Base-by-base conservation (phyloP, 140 eudicot genomes). In the Senecio squalidus region DNA sequence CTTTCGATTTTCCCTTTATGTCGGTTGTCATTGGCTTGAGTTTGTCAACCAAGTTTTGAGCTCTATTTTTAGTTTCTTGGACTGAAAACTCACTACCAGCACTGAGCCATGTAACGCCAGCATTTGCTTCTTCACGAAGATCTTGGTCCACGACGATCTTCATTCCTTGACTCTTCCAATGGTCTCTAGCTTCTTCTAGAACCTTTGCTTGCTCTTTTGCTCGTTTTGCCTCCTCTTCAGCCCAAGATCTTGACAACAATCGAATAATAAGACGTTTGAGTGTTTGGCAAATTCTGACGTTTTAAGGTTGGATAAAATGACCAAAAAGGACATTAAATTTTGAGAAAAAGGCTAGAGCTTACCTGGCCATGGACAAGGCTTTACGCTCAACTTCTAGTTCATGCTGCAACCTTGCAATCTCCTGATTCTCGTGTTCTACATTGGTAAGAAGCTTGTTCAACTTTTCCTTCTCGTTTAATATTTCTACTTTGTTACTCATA, bases 331-430 rank as follows among this genome's bases (percentile, higher is more conserved):
- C n/a, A n/a, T n/a, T n/a, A n/a, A 4, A 43, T 6, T n/a, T 2
- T 13, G 14, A 25, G 11, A 1, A 51, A 14, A 25, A n/a, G n/a
- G n/a, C 4, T 0, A 2, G 17, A 59, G 62, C 72, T 59, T 72
- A 86, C 98, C 98, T 82, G 58, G 98, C 98, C 94, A 91, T 81
- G 67, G 96, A 78, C 58, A 91, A 72, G 14, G 98, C 98, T 79
- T 91, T 91, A 22, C 96, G 62, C 78, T 91, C 96, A 49, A 91
- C 92, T 77, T 86, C 96, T 57, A 91, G 82, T 68, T 86, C 98
- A 77, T 86, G 77, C 28, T 91, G 96, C 53, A 91, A 60, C 41
- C 94, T 82, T 8, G 76, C 22, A 24, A 91, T 86, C 74, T 82
- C 96, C 72, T 72, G 86, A 75, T 75, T 91, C 54, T 91, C 98